Evolutionary conservation across 2,329 filamentous ascomycete genomes (phyloP).

Genomic region (Aspergillus oerlinghausenensis): DNA sequence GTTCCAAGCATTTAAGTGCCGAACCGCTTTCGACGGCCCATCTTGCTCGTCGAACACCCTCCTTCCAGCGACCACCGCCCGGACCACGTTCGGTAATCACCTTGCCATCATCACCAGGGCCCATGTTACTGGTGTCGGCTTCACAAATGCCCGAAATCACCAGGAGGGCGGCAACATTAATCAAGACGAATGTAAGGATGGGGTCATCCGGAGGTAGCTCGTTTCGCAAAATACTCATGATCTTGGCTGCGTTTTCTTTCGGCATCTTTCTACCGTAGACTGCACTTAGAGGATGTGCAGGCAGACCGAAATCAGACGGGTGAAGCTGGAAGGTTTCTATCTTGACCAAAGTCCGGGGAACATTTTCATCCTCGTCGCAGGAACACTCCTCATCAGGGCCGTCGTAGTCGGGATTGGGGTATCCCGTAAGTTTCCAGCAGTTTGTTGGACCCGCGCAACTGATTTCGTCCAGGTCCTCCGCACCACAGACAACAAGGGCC

Average conservation of each 20-base stretch:
- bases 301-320: constrained; percentile 83
- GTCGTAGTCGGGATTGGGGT: constrained; percentile 43
- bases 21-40: constrained; percentile 85
- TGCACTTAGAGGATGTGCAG: constrained; percentile 64
- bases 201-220: constrained; percentile 72
- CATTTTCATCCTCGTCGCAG: constrained; percentile 34
- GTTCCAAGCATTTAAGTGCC: constrained; percentile 76
- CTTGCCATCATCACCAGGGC: constrained; percentile 70
- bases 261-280: constrained; percentile 85
- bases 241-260: constrained; percentile 77
- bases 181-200: constrained; percentile 86
- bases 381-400: constrained; percentile 37
- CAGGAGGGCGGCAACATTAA: constrained; percentile 86
- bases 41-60: constrained; percentile 78
- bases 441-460: constrained; percentile 83
- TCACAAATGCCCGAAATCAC: constrained; percentile 85
- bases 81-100: constrained; percentile 80
- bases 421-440: constrained; percentile 73
- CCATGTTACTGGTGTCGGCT: constrained; percentile 73
- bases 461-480: constrained; percentile 92
- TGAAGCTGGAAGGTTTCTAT: constrained; percentile 74
- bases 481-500: constrained; percentile 85
- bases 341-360: constrained; percentile 45
- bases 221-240: constrained; percentile 70
- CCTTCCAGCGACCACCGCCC: constrained; percentile 87